These are phyloP conservation scores for Geopyxis carbonaria DNA, from an alignment of 495 filamentous ascomycete genomes.

Conservation along the genomic window DNA sequence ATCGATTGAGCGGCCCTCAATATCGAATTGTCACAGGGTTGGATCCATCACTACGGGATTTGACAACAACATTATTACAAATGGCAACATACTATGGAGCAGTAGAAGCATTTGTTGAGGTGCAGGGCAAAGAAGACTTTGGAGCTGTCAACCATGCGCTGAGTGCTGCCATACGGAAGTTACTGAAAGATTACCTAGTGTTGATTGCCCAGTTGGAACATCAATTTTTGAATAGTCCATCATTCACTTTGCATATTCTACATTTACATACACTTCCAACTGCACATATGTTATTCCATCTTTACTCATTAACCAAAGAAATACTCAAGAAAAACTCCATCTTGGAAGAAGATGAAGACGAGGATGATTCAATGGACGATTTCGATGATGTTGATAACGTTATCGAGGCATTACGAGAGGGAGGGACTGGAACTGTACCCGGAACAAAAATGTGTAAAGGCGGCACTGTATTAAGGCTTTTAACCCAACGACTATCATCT, in stretches of 20 bases:
- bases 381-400: constrained; percentile 78
- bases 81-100: constrained; percentile 90
- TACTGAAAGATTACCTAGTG: constrained; percentile 82
- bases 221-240: constrained; percentile 68
- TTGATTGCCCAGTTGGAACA: constrained; percentile 85
- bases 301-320: constrained; percentile 75
- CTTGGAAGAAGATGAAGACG: constrained; percentile 64
- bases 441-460: constrained; percentile 90
- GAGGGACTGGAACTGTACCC: constrained; percentile 61
- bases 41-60: constrained; percentile 77
- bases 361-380: constrained; percentile 63
- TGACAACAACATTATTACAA: constrained; percentile 74
- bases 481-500: constrained; percentile 65
- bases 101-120: constrained; percentile 80
- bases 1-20: constrained; percentile 60
- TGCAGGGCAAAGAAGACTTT: constrained; percentile 82
- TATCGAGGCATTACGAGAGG: constrained; percentile 60
- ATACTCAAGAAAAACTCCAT: constrained; percentile 72
- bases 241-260: constrained; percentile 79
- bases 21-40: constrained; percentile 69
- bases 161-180: constrained; percentile 78
- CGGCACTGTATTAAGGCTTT: constrained; percentile 66
- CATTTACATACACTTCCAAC: constrained; percentile 83
- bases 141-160: constrained; percentile 93
- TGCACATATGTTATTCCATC: constrained; percentile 69